Conservation (phyloP, 1,139 yeast species). For the Scheffersomyces quercinus region DNA sequence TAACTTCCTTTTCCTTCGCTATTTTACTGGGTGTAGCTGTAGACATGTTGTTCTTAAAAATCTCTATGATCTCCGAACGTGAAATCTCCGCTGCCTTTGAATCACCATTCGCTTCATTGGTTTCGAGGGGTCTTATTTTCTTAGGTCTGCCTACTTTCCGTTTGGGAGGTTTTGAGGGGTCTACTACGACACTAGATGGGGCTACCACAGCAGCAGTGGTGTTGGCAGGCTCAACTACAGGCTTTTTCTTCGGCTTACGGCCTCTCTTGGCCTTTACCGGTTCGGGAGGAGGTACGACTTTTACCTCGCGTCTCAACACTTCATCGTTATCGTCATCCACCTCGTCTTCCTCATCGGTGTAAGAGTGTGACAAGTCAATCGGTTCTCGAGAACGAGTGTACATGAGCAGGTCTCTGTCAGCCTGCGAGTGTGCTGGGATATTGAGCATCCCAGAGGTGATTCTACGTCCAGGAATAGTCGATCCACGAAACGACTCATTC, state of each 20-base stretch:
- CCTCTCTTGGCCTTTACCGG: constrained; percentile 3
- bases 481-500: constrained; percentile 9
- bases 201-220: neutral
- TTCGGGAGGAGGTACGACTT: neutral
- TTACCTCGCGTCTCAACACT: neutral
- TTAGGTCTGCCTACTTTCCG: neutral
- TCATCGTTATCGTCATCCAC: constrained; percentile 3
- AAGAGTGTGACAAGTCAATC: neutral
- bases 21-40: neutral
- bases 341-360: neutral
- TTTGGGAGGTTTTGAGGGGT: neutral
- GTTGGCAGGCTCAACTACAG: neutral
- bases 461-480: constrained; percentile 39
- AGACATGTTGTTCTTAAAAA: neutral
- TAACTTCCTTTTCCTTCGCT: neutral
- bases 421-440: constrained; percentile 24
- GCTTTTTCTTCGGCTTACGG: neutral
- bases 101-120: neutral
- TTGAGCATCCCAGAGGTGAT: constrained; percentile 70
- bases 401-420: neutral
- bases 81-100: neutral
- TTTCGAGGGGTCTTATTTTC: neutral
- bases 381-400: neutral
- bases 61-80: neutral
- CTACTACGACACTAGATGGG: neutral